Conservation (phyloP, 208 protist genomes). For the Trichomonas vaginalis region DNA sequence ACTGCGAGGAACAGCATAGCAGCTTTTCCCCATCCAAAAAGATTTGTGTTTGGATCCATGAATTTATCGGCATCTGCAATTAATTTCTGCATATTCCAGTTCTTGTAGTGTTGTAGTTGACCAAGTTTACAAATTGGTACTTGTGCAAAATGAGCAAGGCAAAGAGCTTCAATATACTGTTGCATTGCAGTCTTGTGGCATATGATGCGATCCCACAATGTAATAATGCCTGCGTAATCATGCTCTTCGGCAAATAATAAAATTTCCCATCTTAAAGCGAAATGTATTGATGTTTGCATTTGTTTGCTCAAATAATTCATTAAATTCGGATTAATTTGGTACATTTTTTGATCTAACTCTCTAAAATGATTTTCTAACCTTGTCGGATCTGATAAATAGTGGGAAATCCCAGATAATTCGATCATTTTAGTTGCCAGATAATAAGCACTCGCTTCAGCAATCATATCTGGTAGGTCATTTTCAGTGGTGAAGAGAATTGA, state of each 20-base stretch:
- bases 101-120: neutral
- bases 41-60: no score
- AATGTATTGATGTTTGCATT: neutral
- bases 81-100: no score
- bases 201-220: neutral
- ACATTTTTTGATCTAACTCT: neutral
- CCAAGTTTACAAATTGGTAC: neutral
- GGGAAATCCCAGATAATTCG: neutral
- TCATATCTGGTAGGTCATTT: neutral
- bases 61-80: no score
- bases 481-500: neutral
- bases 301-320: neutral
- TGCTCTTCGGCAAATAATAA: neutral
- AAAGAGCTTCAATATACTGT: neutral
- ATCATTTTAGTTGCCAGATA: neutral
- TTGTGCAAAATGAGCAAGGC: neutral
- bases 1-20: no score
- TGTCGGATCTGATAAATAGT: neutral
- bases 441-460: neutral
- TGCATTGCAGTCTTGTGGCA: neutral
- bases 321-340: neutral
- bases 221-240: neutral
- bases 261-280: neutral
- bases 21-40: no score
- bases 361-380: neutral